Evolutionary conservation across 179 eudicot species (phyloP), one percentile per base, ranked within the genome.

Genomic region (Silene vulgaris): DNA sequence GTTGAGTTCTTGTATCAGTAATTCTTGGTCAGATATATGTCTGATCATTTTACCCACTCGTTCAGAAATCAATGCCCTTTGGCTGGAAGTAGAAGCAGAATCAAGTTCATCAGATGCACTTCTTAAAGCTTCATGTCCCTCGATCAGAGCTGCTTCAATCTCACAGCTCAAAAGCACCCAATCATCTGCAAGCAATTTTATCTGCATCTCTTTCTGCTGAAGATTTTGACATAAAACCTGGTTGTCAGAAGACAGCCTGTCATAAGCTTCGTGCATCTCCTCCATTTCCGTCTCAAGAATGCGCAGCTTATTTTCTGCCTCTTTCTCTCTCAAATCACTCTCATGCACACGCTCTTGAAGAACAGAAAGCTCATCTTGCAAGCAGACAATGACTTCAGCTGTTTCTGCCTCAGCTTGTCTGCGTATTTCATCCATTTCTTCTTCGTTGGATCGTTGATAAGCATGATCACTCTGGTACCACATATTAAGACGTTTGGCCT

Each of bases 381-480:
- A 78, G 89, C 90, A 89, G 71, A 96, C 90, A 71, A 96, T 96
- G 76, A 91, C 99, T 75, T 91, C 93, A 70, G 97, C 99, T 76
- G 99, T 96, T 88, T 93, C 98, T 54, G 90, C 97, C 82, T 96
- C 99, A 63, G 86, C 99, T 84, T 96, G 99, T 79, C 84, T 78
- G 19, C 96, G 91, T 48, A 85, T 79, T 85, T 87, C 94, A 71
- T 96, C 98, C 91, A 87, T 91, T 83, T 93, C 98, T 78, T 88
- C 91, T 82, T 96, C 91, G 76, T 86, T 83, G 30, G 89, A 80
- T 71, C 61, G 86, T 77, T 88, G 89, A 72, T 60, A 81, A 62
- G 87, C 87, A 72, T 75, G 86, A 78, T 93, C 97, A 79, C 79
- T 84, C 82, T 89, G 90, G 82, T 88, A 90, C 80, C 83, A 82